phyloP scores from a whole-genome alignment of 306 rosid species.

The Rosa multiflora region DNA sequence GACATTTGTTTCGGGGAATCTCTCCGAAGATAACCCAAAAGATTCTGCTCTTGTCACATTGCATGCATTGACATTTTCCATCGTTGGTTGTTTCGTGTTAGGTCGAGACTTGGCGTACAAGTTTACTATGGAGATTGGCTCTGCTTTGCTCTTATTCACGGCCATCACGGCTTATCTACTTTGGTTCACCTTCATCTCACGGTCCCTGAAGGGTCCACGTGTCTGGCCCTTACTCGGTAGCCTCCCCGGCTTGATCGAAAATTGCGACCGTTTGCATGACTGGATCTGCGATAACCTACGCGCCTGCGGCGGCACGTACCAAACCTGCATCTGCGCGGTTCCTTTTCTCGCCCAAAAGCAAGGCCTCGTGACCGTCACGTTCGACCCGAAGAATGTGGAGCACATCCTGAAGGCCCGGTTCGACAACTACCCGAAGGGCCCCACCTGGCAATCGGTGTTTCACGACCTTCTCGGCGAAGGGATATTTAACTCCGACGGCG shows the following conservation, averaged over 20 bases:
- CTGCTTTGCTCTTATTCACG: conserved; percentile 62
- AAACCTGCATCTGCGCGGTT: conserved; percentile 92
- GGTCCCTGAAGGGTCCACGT: conserved; percentile 82
- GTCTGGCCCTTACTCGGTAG: conserved; percentile 93
- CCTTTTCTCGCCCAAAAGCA: conserved; percentile 80
- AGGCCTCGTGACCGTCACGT: conserved; percentile 98
- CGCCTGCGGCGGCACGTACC: conserved; percentile 96
- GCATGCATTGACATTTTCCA: conserved; percentile 7
- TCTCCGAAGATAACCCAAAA: background rate
- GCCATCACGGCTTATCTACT: conserved; percentile 68
- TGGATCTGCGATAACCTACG: conserved; percentile 94
- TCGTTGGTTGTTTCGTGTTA: background rate
- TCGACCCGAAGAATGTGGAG: conserved; percentile 87
- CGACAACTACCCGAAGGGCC: conserved; percentile 90
- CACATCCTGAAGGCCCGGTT: conserved; percentile 82
- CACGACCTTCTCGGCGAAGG: conserved; percentile 89
- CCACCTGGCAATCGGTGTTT: conserved; percentile 91
- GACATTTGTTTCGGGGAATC: background rate
- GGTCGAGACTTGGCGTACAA: conserved; percentile 10
- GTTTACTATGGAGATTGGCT: conserved; percentile 59
- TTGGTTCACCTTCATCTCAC: conserved; percentile 89
- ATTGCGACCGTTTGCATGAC: conserved; percentile 85
- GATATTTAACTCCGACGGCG: conserved; percentile 86
- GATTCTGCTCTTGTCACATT: background rate
- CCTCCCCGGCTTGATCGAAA: conserved; percentile 74